These are phyloP conservation scores for Chimonanthus praecox DNA, from an alignment of 164 flowering plant species.

Conservation along the genomic window DNA sequence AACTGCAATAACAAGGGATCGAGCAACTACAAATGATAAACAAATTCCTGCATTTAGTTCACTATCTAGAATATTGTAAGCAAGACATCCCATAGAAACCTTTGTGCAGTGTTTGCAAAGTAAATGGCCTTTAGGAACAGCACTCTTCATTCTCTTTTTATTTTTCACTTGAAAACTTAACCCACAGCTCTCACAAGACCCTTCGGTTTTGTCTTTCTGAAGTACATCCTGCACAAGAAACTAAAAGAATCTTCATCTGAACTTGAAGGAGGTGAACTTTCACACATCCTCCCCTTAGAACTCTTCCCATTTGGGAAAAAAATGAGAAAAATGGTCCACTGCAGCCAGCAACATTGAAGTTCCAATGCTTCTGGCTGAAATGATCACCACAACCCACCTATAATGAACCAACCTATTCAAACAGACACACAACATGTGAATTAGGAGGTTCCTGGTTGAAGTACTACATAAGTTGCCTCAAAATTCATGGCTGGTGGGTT, in stretches of 20 bases:
- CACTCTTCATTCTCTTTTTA: slow-evolving; percentile 38
- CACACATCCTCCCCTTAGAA: no score
- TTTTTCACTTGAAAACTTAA: slow-evolving; percentile 40
- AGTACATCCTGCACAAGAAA: slow-evolving; percentile 32
- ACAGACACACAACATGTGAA: no score
- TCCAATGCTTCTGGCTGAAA: no score
- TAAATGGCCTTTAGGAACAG: slow-evolving; percentile 29
- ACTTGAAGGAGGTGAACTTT: background rate
- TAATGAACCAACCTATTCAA: no score
- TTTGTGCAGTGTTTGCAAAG: slow-evolving; percentile 71
- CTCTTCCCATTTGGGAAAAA: no score
- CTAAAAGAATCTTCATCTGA: background rate
- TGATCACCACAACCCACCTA: no score
- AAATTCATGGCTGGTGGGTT: no score
- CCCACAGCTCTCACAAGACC: slow-evolving; percentile 65
- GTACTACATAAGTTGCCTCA: no score
- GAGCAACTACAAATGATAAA: background rate
- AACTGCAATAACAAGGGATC: slow-evolving; percentile 38
- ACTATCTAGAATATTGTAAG: background rate
- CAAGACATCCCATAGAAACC: slow-evolving; percentile 36
- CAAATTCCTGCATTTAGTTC: background rate
- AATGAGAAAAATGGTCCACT: no score
- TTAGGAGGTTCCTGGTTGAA: no score
- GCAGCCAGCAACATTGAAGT: no score
- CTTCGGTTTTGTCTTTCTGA: slow-evolving; percentile 28